These are phyloP conservation scores for Aphanoascus verrucosus DNA, from an alignment of 2,329 filamentous ascomycete genomes.

Conservation along the genomic window DNA sequence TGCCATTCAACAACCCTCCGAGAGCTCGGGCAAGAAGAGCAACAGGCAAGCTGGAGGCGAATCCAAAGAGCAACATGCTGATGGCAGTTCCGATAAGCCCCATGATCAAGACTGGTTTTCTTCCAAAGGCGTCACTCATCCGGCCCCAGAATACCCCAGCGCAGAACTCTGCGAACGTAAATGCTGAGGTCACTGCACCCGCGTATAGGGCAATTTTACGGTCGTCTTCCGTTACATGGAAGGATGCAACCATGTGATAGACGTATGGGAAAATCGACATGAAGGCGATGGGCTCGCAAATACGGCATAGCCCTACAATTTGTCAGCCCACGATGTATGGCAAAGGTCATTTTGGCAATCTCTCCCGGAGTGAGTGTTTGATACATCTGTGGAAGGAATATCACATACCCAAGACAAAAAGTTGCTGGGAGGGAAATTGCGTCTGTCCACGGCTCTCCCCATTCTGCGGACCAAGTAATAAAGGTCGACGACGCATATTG, in stretches of 20 bases:
- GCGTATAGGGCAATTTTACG: constrained; percentile 82
- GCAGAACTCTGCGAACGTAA: constrained; percentile 89
- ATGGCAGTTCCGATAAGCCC: constrained; percentile 85
- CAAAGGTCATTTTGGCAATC: background rate
- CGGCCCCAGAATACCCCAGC: constrained; percentile 89
- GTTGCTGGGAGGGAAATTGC: constrained; percentile 48
- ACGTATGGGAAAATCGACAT: constrained; percentile 99
- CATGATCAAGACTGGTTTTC: constrained; percentile 82
- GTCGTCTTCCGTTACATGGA: constrained; percentile 68
- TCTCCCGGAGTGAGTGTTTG: background rate
- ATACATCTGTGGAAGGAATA: background rate
- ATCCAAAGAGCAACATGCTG: constrained; percentile 88
- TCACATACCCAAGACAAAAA: constrained; percentile 45
- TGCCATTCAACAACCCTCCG: constrained; percentile 86
- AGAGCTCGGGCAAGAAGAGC: constrained; percentile 80
- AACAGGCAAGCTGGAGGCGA: constrained; percentile 68
- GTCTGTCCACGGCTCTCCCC: constrained; percentile 25
- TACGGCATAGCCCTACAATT: constrained; percentile 67
- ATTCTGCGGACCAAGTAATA: background rate
- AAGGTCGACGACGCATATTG: constrained; percentile 1
- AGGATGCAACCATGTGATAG: constrained; percentile 93
- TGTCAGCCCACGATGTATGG: constrained; percentile 13
- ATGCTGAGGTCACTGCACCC: constrained; percentile 91
- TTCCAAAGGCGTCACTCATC: constrained; percentile 80
- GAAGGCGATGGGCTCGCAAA: constrained; percentile 97